Evolutionary conservation across 2,329 filamentous ascomycete species (phyloP), one percentile per base, ranked within the genome.

Genomic region (Exophiala lecanii-corni): DNA sequence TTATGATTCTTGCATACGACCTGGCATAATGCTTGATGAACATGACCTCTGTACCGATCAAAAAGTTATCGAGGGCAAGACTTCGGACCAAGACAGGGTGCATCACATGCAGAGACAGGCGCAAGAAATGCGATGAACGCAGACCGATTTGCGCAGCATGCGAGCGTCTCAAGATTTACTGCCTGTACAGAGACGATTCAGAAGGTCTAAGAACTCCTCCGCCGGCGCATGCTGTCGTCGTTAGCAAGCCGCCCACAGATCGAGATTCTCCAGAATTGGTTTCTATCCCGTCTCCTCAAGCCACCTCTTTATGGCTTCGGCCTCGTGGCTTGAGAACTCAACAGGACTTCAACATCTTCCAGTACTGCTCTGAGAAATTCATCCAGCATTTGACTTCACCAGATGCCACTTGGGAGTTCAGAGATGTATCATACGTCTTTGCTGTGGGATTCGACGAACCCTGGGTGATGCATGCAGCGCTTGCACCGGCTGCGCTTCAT

Each of bases 91-190:
- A 50, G 34, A 53, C 50, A 10, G 50, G 50, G 12, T 53, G 50
- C 39, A 34, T 34, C 21, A 53, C 39, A 12, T 47, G 43, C 34
- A 21, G 43, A 16, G 40, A 41, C 17, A 33, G 50, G 15, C 44
- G 47, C 6, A 60, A 58, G 12, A 62, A 44, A 30, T 59, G 58
- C 21, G 55, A 54, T 45, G 59, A 55, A 16, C 55, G 51, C 20
- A 55, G 55, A 47, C 59, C 59, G 6, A 59, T 44, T 43, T 62
- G 60, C 25, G 65, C 40, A 21, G 36, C 46, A 21, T 55, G 45
- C 36, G 21, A 32, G 26, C 43, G 38, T 21, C 39, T 46, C 10
- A 19, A 43, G 26, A 35, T 48, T 53, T 54, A 12, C 58, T 58
- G 55, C 60, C 60, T 37, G 60, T 47, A 35, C 42, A 36, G 36